Evolutionary conservation across 495 filamentous ascomycete species (phyloP), one percentile per base, ranked within the genome.

Genomic region (Penicillium nucicola): DNA sequence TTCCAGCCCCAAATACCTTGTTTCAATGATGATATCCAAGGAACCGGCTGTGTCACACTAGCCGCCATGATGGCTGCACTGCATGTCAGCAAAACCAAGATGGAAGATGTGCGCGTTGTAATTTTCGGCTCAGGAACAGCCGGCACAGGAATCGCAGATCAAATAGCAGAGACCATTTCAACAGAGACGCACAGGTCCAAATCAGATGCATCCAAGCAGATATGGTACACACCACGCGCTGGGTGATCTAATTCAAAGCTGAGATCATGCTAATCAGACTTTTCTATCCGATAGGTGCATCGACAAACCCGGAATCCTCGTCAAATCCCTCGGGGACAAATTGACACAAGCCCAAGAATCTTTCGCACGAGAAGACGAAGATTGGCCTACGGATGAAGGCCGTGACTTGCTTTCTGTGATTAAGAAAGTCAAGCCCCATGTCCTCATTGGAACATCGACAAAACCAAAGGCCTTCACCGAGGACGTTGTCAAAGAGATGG

Each of bases 21-120:
- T 64, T 93, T 96, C 76, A 96, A 95, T 52, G 90, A 95, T 45
- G 90, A 96, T 67, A 84, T 96, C 1, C 91, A 96, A 63, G 90
- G 90, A 2, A 96, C 91, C 1, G 90, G 91, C 0, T 89, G 86
- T 31, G 89, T 96, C 2, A 95, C 90, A 0, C 72, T 95, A 4
- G 90, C 90, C 0, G 90, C 85, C 0, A 84, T 96, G 50, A 81
- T 88, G 67, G 80, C 88, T 1, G 89, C 77, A 2, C 67, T 90
- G 11, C 78, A 89, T 45, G 81, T 95, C 14, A 81, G 78, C 44
- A 78, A 85, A 5, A 64, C 86, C 42, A 80, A 85, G 45, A 64
- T 92, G 22, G 67, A 68, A 28, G 88, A 95, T 51, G 70, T 84
- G 4, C 78, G 84, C 35, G 70, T 92, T 34, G 77, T 93, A 0